Evolutionary conservation across 1,139 yeast genomes (phyloP).

Genomic region (Sugiyamaella grinbergsii): DNA sequence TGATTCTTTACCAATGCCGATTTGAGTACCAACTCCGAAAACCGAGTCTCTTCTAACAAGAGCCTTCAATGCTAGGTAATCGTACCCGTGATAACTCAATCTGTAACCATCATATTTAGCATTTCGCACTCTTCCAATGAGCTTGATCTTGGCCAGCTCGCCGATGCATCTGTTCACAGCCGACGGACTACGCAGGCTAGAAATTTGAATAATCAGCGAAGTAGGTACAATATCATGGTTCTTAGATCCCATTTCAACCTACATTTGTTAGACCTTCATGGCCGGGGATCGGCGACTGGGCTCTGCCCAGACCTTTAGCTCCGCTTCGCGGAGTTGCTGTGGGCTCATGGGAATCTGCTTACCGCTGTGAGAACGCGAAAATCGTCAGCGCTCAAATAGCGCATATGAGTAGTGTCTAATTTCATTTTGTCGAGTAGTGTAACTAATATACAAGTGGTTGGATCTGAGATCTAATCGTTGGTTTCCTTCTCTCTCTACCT

Average conservation of each 20-base stretch:
- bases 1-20: constrained; percentile 97
- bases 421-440: constrained; percentile 57
- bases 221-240: constrained; percentile 97
- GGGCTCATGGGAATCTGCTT: no score
- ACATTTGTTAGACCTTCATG: background rate
- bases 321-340: no score
- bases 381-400: constrained; percentile 88
- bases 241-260: constrained; percentile 76
- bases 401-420: constrained; percentile 88
- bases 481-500: background rate
- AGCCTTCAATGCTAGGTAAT: constrained; percentile 83
- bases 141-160: constrained; percentile 81
- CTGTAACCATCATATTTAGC: constrained; percentile 86
- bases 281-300: constrained; percentile 3
- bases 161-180: constrained; percentile 79
- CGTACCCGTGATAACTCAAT: constrained; percentile 85
- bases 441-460: no score
- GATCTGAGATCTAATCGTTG: no score
- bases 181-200: constrained; percentile 74
- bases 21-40: constrained; percentile 79
- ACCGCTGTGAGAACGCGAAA: constrained; percentile 86
- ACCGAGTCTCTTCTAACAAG: constrained; percentile 70
- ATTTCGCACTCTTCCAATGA: constrained; percentile 76
- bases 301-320: background rate
- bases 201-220: constrained; percentile 72